Conservation (phyloP, 78 protist species). For the Dictyostelium intermedium region DNA sequence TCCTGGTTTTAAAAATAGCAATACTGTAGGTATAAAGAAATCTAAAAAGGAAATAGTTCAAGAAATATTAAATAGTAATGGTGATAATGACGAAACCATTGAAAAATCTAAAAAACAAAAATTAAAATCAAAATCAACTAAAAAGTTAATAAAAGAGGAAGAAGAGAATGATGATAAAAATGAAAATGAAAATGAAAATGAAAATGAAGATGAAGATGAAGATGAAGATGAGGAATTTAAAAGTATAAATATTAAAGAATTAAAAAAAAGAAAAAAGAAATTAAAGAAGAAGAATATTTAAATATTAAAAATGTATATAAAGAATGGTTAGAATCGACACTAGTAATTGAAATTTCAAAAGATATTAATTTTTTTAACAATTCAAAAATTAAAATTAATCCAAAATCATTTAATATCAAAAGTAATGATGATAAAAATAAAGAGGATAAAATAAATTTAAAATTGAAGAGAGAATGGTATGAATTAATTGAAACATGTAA, state of each 20-base stretch:
- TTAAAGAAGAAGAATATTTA: background rate
- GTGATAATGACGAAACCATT: background rate
- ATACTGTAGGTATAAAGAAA: background rate
- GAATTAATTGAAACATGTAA: conserved; percentile 13
- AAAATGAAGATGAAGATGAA: background rate
- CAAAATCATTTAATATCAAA: background rate
- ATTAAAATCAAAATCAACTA: background rate
- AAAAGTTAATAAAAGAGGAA: background rate
- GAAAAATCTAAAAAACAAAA: background rate
- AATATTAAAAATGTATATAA: background rate
- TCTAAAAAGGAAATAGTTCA: background rate
- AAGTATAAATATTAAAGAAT: background rate
- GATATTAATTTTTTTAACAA: background rate
- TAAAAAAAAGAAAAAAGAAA: background rate
- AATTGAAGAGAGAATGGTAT: conserved; percentile 24
- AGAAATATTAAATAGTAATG: background rate
- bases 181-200: background rate
- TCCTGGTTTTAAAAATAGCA: background rate
- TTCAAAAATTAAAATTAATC: background rate
- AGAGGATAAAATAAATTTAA: background rate
- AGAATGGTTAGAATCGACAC: background rate
- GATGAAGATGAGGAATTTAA: background rate
- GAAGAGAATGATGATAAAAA: background rate
- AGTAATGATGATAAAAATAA: background rate
- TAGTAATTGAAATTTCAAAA: background rate